These are phyloP conservation scores for Lathyrus tuberosus DNA, from an alignment of 306 rosid species.

Conservation along the genomic window DNA sequence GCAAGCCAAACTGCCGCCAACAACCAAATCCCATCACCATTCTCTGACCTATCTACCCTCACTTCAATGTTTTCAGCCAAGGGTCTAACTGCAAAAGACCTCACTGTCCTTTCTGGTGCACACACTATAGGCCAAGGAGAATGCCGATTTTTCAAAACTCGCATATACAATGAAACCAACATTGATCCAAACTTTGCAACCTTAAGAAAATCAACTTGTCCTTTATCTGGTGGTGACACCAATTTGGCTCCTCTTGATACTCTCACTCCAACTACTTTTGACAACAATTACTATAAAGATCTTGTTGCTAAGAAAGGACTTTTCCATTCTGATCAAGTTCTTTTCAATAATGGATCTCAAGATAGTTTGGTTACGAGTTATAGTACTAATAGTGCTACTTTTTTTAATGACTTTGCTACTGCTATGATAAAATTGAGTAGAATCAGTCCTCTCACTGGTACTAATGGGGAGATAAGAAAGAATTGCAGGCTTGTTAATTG, in stretches of 20 bases:
- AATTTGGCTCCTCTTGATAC: conserved; percentile 70
- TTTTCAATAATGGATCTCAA: conserved; percentile 62
- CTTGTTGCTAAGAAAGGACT: conserved; percentile 61
- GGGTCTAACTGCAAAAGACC: conserved; percentile 52
- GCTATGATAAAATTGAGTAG: conserved; percentile 76
- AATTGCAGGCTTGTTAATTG: conserved; percentile 67
- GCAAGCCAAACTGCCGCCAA: conserved; percentile 69
- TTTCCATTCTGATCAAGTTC: conserved; percentile 76
- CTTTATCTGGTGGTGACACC: conserved; percentile 54
- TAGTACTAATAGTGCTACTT: conserved; percentile 36
- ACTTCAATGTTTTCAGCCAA: conserved; percentile 45
- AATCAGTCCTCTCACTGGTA: conserved; percentile 70
- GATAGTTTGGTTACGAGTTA: conserved; percentile 66
- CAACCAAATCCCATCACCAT: conserved; percentile 60
- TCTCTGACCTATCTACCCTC: conserved; percentile 54
- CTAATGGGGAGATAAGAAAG: conserved; percentile 65
- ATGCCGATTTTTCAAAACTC: conserved; percentile 56
- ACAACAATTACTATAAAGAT: conserved; percentile 60
- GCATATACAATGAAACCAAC: conserved; percentile 75
- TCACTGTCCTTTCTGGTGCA: conserved; percentile 73
- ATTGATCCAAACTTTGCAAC: conserved; percentile 59
- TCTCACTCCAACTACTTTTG: conserved; percentile 47
- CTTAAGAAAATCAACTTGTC: conserved; percentile 51
- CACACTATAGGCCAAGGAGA: conserved; percentile 66
- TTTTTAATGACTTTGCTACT: conserved; percentile 61